Conservation (phyloP, 306 rosid species). For the Inga oerstediana region DNA sequence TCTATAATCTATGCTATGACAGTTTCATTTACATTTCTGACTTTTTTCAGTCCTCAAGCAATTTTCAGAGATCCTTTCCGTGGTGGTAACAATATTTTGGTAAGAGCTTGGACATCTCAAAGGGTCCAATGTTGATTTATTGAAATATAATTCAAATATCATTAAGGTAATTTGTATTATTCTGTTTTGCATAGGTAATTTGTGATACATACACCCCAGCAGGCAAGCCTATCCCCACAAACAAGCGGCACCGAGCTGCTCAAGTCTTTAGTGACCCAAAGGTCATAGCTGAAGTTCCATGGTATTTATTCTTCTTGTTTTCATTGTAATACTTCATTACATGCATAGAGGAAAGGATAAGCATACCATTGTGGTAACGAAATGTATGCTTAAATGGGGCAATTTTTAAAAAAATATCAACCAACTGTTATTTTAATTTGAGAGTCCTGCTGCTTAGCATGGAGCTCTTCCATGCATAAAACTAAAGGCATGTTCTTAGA, state of each 20-base stretch:
- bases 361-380: slow-evolving; percentile 14
- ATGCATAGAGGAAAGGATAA: background rate
- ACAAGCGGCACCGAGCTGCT: slow-evolving; percentile 90
- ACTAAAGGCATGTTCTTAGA: background rate
- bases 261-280: slow-evolving; percentile 79
- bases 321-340: background rate
- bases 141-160: slow-evolving; percentile 27
- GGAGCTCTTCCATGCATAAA: background rate
- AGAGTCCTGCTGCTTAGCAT: slow-evolving; percentile 1
- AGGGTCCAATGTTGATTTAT: slow-evolving; percentile 22
- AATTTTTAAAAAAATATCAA: background rate
- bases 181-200: slow-evolving; percentile 65
- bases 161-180: slow-evolving; percentile 29
- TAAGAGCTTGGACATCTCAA: slow-evolving; percentile 41
- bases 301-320: slow-evolving; percentile 50
- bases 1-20: slow-evolving; percentile 5
- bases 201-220: slow-evolving; percentile 91
- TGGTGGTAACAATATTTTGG: slow-evolving; percentile 97
- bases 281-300: slow-evolving; percentile 81
- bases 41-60: slow-evolving; percentile 83
- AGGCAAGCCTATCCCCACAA: slow-evolving; percentile 98
- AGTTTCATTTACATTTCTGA: slow-evolving; percentile 27
- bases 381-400: slow-evolving; percentile 1
- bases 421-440: background rate
- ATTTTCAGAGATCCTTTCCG: slow-evolving; percentile 97